Conservation (phyloP, 208 protist species). For the Kentomonas sorsogonicus region DNA sequence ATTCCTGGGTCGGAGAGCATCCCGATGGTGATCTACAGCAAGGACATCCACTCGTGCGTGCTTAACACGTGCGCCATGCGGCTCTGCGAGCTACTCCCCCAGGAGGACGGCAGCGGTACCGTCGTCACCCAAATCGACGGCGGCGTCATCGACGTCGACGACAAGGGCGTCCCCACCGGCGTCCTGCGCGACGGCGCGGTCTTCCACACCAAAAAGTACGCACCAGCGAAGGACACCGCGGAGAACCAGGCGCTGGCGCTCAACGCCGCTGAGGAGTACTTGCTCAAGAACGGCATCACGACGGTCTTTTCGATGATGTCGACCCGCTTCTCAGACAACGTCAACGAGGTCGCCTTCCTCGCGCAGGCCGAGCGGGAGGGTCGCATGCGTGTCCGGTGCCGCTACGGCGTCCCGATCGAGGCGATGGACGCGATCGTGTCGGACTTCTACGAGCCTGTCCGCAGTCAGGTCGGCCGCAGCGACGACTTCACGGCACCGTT, state of each 20-base stretch:
- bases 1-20: slow-evolving; percentile 27
- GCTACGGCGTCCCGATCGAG: slow-evolving; percentile 26
- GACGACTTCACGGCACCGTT: slow-evolving; percentile 33
- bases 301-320: slow-evolving; percentile 49
- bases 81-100: slow-evolving; percentile 37
- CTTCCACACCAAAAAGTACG: slow-evolving; percentile 17
- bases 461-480: slow-evolving; percentile 1
- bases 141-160: slow-evolving; percentile 31
- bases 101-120: too few relatives aligned
- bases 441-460: slow-evolving; percentile 25
- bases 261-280: slow-evolving; percentile 19
- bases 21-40: slow-evolving; percentile 46
- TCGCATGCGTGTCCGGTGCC: slow-evolving; percentile 34
- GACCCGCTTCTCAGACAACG: slow-evolving; percentile 28
- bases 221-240: slow-evolving; percentile 17
- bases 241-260: slow-evolving; percentile 14
- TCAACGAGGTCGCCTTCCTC: slow-evolving; percentile 30
- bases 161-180: slow-evolving; percentile 38
- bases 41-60: slow-evolving; percentile 48
- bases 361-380: slow-evolving; percentile 21
- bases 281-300: slow-evolving; percentile 43
- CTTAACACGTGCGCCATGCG: slow-evolving; percentile 47
- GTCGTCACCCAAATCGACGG: slow-evolving; percentile 26
- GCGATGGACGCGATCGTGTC: slow-evolving; percentile 20
- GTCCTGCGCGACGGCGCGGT: slow-evolving; percentile 62